phyloP scores from a whole-genome alignment of 495 filamentous ascomycete species.

The Neurospora africana region DNA sequence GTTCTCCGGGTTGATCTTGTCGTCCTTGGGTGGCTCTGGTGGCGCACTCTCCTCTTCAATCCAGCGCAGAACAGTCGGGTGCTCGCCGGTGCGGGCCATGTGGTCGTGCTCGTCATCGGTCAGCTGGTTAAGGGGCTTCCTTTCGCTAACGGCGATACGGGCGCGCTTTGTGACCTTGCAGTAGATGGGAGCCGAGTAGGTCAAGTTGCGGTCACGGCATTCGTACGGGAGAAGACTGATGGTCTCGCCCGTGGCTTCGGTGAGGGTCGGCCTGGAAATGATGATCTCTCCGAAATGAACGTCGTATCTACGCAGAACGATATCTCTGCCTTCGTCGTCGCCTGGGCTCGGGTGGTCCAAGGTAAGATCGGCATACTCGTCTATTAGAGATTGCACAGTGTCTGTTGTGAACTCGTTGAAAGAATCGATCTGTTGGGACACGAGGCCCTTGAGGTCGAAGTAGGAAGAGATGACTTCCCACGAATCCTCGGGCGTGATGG shows the following conservation, averaged over 20 bases:
- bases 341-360: conserved; percentile 77
- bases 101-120: conserved; percentile 48
- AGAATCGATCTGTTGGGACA: conserved; percentile 95
- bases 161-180: conserved; percentile 71
- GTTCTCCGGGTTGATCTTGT: conserved; percentile 13
- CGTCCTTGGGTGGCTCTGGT: conserved; percentile 6
- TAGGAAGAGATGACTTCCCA: conserved; percentile 96
- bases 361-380: conserved; percentile 76
- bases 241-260: conserved; percentile 82
- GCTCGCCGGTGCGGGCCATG: conserved; percentile 35
- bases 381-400: conserved; percentile 85
- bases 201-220: conserved; percentile 86
- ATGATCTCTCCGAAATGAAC: conserved; percentile 81
- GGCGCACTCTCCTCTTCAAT: conserved; percentile 39
- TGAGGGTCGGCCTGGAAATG: conserved; percentile 76
- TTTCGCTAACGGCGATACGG: conserved; percentile 68
- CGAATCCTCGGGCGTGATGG: conserved; percentile 85
- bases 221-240: conserved; percentile 79
- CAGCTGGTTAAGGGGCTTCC: conserved; percentile 49
- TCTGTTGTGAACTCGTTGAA: conserved; percentile 93
- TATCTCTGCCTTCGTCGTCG: conserved; percentile 56
- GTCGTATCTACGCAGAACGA: conserved; percentile 81
- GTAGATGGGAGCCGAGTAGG: conserved; percentile 86
- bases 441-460: conserved; percentile 89
- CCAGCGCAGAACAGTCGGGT: conserved; percentile 47